Percentiles rank a stretch among this genome's conserved stretches.
These are phyloP conservation scores for Anethum foeniculum DNA, from an alignment of 140 eudicot genomes.

Conservation along the genomic window DNA sequence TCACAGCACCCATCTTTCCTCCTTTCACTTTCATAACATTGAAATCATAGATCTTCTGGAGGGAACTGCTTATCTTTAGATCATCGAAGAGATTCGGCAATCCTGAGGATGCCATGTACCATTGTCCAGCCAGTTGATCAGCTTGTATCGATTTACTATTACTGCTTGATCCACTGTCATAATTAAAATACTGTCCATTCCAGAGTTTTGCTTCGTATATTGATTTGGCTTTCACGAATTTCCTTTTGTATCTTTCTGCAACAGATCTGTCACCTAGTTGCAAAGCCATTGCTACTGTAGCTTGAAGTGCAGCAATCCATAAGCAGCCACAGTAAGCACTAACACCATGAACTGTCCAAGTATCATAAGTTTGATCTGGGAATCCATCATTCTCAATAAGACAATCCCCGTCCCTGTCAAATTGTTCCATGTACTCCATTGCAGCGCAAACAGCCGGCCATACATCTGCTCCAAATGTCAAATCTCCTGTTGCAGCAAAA, in stretches of 20 bases:
- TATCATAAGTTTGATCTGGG: slow-evolving; percentile 93
- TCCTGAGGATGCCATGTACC: slow-evolving; percentile 84
- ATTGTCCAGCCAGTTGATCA: slow-evolving; percentile 94
- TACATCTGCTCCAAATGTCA: slow-evolving; percentile 77
- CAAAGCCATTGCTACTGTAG: slow-evolving; percentile 85
- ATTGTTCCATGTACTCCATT: slow-evolving; percentile 93
- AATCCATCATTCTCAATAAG: slow-evolving; percentile 91
- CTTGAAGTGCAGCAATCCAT: slow-evolving; percentile 97
- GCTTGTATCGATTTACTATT: slow-evolving; percentile 90
- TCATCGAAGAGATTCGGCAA: slow-evolving; percentile 75
- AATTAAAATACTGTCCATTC: slow-evolving; percentile 86
- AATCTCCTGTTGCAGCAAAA: slow-evolving; percentile 77
- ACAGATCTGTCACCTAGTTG: slow-evolving; percentile 64
- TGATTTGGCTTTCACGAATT: slow-evolving; percentile 54
- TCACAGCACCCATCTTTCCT: slow-evolving; percentile 96
- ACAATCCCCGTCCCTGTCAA: slow-evolving; percentile 69
- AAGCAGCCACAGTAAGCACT: slow-evolving; percentile 92
- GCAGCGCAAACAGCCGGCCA: slow-evolving; percentile 98
- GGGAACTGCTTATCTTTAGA: slow-evolving; percentile 49
- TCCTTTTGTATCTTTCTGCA: slow-evolving; percentile 69
- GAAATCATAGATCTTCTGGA: slow-evolving; percentile 74
- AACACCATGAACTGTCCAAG: slow-evolving; percentile 97
- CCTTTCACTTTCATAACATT: slow-evolving; percentile 91
- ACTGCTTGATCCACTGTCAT: slow-evolving; percentile 87
- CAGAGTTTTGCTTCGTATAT: slow-evolving; percentile 70